Evolutionary conservation across 345 rosid species (phyloP).

Genomic region (Mallotus nudiflorus): DNA sequence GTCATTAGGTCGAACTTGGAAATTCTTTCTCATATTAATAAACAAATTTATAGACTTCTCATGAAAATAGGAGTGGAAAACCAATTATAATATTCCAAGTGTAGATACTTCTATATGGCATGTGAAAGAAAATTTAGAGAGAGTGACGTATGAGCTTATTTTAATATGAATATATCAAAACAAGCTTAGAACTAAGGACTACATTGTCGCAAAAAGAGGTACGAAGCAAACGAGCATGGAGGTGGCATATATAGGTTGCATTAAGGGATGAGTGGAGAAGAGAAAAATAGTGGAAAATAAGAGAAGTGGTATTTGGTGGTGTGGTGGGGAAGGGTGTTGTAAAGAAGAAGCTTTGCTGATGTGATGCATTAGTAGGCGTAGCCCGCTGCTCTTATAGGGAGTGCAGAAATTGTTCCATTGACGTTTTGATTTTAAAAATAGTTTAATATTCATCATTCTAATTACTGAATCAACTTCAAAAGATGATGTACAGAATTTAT

Average conservation of each 20-base stretch:
- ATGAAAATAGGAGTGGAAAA: constrained; percentile 43
- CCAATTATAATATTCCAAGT: constrained; percentile 72
- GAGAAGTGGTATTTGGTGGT: neutral
- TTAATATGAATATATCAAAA: constrained; percentile 48
- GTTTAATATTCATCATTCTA: too few relatives aligned
- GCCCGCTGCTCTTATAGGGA: neutral
- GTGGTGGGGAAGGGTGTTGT: neutral
- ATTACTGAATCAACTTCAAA: too few relatives aligned
- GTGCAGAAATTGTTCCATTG: too few relatives aligned
- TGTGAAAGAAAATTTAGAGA: constrained; percentile 57
- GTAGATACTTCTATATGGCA: constrained; percentile 55
- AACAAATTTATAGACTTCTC: constrained; percentile 42
- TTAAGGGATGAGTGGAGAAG: constrained; percentile 50
- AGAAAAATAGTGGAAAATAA: constrained; percentile 33
- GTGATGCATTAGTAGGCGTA: neutral
- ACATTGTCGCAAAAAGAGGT: constrained; percentile 48
- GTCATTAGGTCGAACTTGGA: constrained; percentile 44
- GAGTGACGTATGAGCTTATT: constrained; percentile 41
- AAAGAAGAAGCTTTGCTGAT: neutral
- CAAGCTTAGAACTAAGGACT: constrained; percentile 53
- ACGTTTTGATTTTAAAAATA: too few relatives aligned
- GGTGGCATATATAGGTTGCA: constrained; percentile 46
- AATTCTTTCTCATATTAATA: constrained; percentile 45
- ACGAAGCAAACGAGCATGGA: constrained; percentile 63
- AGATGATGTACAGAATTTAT: too few relatives aligned